These are phyloP conservation scores for Chlamydomonas reinhardtii DNA, from an alignment of 163 green algal species.

Conservation along the genomic window DNA sequence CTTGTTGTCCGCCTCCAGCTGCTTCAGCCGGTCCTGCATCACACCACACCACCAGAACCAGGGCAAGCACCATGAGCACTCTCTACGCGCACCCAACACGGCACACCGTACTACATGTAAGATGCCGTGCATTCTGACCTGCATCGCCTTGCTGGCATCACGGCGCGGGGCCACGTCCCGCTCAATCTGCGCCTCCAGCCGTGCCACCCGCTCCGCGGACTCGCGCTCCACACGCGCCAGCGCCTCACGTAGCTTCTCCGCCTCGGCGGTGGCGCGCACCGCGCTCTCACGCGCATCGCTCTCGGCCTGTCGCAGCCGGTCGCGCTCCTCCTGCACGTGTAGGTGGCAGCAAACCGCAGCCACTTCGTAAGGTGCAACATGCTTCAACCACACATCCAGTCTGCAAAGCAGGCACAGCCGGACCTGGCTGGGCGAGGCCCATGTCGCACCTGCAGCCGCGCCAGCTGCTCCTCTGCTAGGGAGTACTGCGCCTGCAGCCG, in stretches of 20 bases:
- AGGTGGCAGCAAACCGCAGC: no score
- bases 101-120: no score
- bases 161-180: not conserved
- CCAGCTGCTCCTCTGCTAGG: constrained; percentile 25
- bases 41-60: no score
- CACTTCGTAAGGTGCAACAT: no score
- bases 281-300: not conserved
- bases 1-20: constrained; percentile 37
- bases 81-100: no score
- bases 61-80: no score
- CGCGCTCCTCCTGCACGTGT: constrained; percentile 9
- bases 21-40: constrained; percentile 20
- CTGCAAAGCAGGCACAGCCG: no score
- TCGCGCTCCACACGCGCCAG: not conserved
- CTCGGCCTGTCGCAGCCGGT: not conserved
- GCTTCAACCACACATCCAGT: no score
- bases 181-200: constrained; percentile 25
- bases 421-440: no score
- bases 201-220: constrained; percentile 2
- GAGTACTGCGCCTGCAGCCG: constrained; percentile 15
- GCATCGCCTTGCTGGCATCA: constrained; percentile 11
- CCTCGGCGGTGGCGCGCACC: not conserved
- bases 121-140: no score
- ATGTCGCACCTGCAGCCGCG: not conserved
- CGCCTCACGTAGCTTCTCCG: not conserved